Base-by-base conservation (phyloP, 2,329 filamentous ascomycete genomes). In the Pyrenophora seminiperda region DNA sequence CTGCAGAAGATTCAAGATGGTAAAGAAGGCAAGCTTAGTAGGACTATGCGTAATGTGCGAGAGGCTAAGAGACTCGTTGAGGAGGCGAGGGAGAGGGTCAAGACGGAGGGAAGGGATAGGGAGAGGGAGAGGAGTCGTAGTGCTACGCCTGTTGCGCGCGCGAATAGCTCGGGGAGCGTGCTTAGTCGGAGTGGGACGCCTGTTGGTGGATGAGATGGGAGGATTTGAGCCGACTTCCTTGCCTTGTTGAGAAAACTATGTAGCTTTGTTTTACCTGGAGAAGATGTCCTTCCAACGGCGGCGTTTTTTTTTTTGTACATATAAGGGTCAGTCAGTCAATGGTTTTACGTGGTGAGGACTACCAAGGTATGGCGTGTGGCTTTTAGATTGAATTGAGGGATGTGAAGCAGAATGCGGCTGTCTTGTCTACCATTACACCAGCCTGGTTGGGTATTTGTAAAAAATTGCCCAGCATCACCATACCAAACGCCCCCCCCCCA, bases 11-110 rank as follows among this genome's bases (percentile, higher is more conserved):
- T 66, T 22, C 63, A 63, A 29, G 67, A 71, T 13, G 69, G 70
- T 0, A 71, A 68, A 30, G 68, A 72, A 36, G 64, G 65, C 5
- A 64, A 67, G 42, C 53, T 72, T 7, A 62, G 59, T 42, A 61
- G 67, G 32, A 66, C 66, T 1, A 62, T 69, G 60, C 61, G 68
- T 19, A 67, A 67, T 20, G 65, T 71, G 11, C 44, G 66, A 10
- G 68, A 70, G 41, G 62, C 62, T 17, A 71, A 70, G 59, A 53
- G 68, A 15, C 53, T 68, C 3, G 70, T 72, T 0, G 70, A 73
- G 33, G 68, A 73, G 20, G 70, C 70, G 11, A 46, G 68, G 14
- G 67, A 68, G 48, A 47, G 63, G 1, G 66, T 70, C 3, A 62
- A 68, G 27, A 62, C 64, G 7, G 67, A 71, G 20, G 67, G 70